phyloP scores from a whole-genome alignment of 768 basidiomycete species.

The Trametes gibbosa region DNA sequence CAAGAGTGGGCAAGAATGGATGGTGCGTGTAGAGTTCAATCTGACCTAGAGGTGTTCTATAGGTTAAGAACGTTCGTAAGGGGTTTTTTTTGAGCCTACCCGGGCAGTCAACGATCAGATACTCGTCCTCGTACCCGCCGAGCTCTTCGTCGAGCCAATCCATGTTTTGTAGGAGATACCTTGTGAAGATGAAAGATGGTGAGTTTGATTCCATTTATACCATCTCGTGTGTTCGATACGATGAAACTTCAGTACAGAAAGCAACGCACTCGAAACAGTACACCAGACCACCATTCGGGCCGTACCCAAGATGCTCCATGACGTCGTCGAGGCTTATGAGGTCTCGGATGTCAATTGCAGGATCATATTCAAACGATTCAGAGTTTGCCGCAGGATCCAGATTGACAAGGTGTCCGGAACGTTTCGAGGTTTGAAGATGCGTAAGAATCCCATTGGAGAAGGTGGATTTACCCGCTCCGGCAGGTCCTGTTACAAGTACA shows the following conservation, averaged over 20 bases:
- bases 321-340: conserved; percentile 92
- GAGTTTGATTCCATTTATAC: not conserved
- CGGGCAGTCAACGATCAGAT: conserved; percentile 90
- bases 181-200: conserved; percentile 31
- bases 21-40: conserved; percentile 99
- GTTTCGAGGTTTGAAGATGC: conserved; percentile 78
- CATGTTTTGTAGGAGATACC: conserved; percentile 94
- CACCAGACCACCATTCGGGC: conserved; percentile 94
- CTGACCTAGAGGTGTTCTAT: conserved; percentile 51
- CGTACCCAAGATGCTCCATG: conserved; percentile 92
- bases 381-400: conserved; percentile 91
- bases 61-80: not conserved
- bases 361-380: conserved; percentile 88
- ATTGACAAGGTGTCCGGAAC: conserved; percentile 91
- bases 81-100: conserved; percentile 40
- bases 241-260: not conserved
- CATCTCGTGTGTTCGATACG: not conserved
- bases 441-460: conserved; percentile 87
- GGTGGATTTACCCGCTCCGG: conserved; percentile 96
- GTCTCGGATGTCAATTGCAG: conserved; percentile 91
- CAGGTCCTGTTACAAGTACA: conserved; percentile 89
- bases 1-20: conserved; percentile 89
- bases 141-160: conserved; percentile 98
- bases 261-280: conserved; percentile 98
- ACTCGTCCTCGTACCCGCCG: conserved; percentile 94